Evolutionary conservation across 1,284 basidiomycete genomes (phyloP).

Genomic region (Mycena citricolor): DNA sequence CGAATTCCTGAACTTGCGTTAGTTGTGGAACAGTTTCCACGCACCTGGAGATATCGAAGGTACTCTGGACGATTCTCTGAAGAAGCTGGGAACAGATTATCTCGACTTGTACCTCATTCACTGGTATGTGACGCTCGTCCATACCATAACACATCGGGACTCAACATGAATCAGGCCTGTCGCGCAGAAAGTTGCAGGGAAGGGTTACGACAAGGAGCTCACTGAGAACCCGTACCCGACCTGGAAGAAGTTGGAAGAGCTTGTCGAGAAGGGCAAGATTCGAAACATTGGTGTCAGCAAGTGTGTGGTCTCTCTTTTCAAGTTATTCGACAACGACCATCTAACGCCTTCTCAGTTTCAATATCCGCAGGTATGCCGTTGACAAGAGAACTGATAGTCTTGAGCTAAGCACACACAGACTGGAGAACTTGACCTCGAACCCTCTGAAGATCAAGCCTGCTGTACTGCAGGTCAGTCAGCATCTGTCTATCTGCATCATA

Average conservation of each 20-base stretch:
- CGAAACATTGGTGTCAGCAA: slow-evolving; percentile 85
- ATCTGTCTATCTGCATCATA: no score
- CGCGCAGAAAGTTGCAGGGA: slow-evolving; percentile 63
- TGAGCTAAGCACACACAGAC: slow-evolving; percentile 33
- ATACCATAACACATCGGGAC: no score
- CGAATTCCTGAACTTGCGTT: background rate
- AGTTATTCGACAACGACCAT: slow-evolving; percentile 2
- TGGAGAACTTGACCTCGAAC: slow-evolving; percentile 67
- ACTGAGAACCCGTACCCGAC: slow-evolving; percentile 77
- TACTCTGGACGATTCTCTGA: slow-evolving; percentile 67
- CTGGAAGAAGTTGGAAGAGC: slow-evolving; percentile 82
- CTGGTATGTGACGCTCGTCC: slow-evolving; percentile 58
- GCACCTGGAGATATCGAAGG: slow-evolving; percentile 66
- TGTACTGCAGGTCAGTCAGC: slow-evolving; percentile 63
- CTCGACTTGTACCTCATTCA: slow-evolving; percentile 82
- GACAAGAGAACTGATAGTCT: no score
- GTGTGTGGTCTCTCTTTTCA: slow-evolving; percentile 39
- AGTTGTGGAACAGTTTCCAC: slow-evolving; percentile 74
- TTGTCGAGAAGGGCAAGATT: slow-evolving; percentile 76
- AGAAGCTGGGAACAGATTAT: slow-evolving; percentile 70
- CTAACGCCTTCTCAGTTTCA: slow-evolving; percentile 44
- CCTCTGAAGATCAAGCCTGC: slow-evolving; percentile 74
- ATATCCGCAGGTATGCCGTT: slow-evolving; percentile 53
- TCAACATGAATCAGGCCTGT: no score
- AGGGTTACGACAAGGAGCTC: slow-evolving; percentile 58